Evolutionary conservation across 768 basidiomycete species (phyloP), one percentile per base, ranked within the genome.

Genomic region (Chalciporus pseudorubinellus): DNA sequence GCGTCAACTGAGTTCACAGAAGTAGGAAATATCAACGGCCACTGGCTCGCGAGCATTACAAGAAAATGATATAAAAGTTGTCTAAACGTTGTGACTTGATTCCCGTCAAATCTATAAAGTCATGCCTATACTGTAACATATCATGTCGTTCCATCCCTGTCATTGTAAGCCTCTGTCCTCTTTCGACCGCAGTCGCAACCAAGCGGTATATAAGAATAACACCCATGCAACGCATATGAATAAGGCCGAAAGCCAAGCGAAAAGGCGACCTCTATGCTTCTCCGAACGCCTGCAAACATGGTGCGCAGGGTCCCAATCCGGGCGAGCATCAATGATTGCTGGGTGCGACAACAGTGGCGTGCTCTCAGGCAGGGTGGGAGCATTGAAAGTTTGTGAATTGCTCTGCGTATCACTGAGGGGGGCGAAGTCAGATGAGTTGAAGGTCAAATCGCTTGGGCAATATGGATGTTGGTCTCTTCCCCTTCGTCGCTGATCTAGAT

Each of bases 201-300:
- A 83, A 0, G 84, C 85, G 16, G 82, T 85, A 10, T 60, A 72
- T 59, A 89, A 69, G 66, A 88, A 88, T 53, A 87, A 64, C 31
- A 77, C 59, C 87, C 86, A 89, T 6, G 83, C 79, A 42, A 61
- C 65, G 14, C 77, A 57, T 10, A 87, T 75, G 29, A 83, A 59
- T 2, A 57, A 44, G 16, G 55, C 71, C 39, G 74, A 76, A 21
- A 79, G 53, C 28, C 68, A 57, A 22, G 77, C 73, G 52, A 82
- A 85, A 1, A 80, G 18, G 51, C 72, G 58, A 2, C 87, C 87
- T 38, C 85, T 69, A 53, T 68, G 64, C 28, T 60, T 66, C 62
- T 82, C 77, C 42, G 64, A 62, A 47, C 50, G 58, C 34, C 65
- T 65, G 13, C 54, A 51, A 33, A 57, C 53, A 22, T 56, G 24